Evolutionary conservation across 257 asterid genomes (phyloP), one percentile per base, ranked within the genome.

Genomic region (Orobanche coerulescens): DNA sequence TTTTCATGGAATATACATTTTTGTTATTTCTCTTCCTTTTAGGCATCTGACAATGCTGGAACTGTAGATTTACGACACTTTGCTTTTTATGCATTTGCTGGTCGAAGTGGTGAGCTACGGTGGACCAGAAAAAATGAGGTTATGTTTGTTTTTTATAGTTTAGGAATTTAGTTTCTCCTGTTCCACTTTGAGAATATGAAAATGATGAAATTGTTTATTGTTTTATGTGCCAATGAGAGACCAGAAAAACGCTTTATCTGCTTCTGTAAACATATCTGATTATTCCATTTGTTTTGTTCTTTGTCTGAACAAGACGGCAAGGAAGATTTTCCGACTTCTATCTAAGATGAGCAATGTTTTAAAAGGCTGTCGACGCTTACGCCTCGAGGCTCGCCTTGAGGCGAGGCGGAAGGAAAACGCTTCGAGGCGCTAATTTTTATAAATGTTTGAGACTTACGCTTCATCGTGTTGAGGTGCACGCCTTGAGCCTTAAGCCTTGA

Each of bases 101-200:
- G 97, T 66, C 82, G 84, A 62, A 84, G 84, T 74, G 99, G 99
- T 61, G 87, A 80, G 50, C 75, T 83, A 71, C 88, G 96, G 16
- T 93, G 99, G 96, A 77, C 75, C 71, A 81, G 96, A 78, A 83
- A 81, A 82, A 76, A 79, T 25, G 99, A 89, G 95, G 97, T 86
- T 28, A 37, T 56, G 50, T 59, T 20, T 18, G 11, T 37, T 10
- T 61, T 61, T 57, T 60, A 36, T 51, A 26, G 24, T 52, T 52
- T 24, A 25, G 26, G 13, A 20, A 46, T 47, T 64, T 61, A 9
- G 30, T 44, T 58, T 65, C 42, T 18, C 25, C 18, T n/a, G 4
- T 64, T 73, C 28, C 53, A 50, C 51, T 28, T 28, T 16, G 54
- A 15, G 55, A 58, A 9, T 30, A 9, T 19, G 31, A 5, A 25